A percentile compares a stretch with the other conserved stretches of the same genome.
Conservation (phyloP, 2,329 filamentous ascomycete species). For the Podosphaera aphanis region DNA sequence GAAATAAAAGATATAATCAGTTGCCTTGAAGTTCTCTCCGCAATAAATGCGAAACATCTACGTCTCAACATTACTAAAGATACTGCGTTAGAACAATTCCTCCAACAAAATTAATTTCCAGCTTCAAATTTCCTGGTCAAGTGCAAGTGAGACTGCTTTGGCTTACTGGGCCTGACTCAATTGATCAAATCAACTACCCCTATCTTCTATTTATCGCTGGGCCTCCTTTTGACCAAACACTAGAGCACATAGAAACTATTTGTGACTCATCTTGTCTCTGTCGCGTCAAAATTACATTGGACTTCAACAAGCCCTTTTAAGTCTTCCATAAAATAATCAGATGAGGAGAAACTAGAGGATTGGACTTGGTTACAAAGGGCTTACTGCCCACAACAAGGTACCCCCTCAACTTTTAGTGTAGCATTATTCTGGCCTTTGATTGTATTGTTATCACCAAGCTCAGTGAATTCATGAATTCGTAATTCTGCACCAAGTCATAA, state of each 20-base stretch:
- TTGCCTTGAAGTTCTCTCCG: neutral
- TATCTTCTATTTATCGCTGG: no score
- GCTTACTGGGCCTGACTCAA: neutral
- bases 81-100: no score
- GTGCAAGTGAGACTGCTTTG: neutral
- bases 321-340: no score
- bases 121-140: no score
- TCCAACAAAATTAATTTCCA: no score
- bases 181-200: neutral
- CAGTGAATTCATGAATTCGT: conserved; percentile 73
- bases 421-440: conserved; percentile 23
- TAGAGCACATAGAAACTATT: no score
- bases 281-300: no score
- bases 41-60: neutral
- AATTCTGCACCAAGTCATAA: conserved; percentile 33
- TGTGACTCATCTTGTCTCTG: no score
- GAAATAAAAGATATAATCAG: no score
- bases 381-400: conserved; percentile 11
- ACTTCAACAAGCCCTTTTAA: no score
- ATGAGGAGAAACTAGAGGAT: neutral
- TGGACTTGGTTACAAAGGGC: neutral
- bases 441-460: conserved; percentile 80
- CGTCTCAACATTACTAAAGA: no score
- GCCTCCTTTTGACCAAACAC: no score
- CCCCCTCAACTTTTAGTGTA: conserved; percentile 16